phyloP scores from a whole-genome alignment of 139 green algal species.

The Closterium sp. region DNA sequence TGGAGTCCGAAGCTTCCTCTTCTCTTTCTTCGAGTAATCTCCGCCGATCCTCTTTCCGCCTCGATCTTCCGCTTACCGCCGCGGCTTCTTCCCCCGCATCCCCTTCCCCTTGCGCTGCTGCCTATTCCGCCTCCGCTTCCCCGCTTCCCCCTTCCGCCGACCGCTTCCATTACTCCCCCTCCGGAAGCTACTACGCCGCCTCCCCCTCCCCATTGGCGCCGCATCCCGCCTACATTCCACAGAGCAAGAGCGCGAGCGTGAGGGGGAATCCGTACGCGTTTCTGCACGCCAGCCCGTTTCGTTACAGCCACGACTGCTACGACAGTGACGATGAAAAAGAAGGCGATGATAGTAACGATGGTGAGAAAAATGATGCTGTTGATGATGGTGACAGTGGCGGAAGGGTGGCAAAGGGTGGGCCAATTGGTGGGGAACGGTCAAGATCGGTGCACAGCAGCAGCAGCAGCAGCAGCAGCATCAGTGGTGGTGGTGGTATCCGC shows the following conservation, averaged over 20 bases:
- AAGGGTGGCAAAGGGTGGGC: background rate
- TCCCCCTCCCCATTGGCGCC: background rate
- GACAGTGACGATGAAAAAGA: background rate
- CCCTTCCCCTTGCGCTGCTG: background rate
- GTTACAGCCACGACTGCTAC: background rate
- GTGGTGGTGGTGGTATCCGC: too few species aligned
- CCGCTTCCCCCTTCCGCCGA: background rate
- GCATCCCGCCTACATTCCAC: background rate
- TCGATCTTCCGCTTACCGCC: background rate
- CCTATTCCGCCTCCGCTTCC: background rate
- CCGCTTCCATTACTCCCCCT: background rate
- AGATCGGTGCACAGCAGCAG: too few species aligned
- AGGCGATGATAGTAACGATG: background rate
- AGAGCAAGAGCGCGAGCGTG: background rate
- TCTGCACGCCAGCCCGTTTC: background rate
- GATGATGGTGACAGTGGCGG: background rate
- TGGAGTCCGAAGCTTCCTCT: background rate
- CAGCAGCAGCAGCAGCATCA: too few species aligned
- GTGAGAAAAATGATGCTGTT: background rate
- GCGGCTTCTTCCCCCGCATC: background rate
- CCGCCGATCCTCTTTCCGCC: background rate
- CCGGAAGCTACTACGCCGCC: background rate
- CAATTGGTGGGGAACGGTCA: background rate
- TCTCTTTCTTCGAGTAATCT: too few species aligned
- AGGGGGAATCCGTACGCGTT: background rate